Conservation (phyloP, 306 rosid genomes). For the Pyrus communis region DNA sequence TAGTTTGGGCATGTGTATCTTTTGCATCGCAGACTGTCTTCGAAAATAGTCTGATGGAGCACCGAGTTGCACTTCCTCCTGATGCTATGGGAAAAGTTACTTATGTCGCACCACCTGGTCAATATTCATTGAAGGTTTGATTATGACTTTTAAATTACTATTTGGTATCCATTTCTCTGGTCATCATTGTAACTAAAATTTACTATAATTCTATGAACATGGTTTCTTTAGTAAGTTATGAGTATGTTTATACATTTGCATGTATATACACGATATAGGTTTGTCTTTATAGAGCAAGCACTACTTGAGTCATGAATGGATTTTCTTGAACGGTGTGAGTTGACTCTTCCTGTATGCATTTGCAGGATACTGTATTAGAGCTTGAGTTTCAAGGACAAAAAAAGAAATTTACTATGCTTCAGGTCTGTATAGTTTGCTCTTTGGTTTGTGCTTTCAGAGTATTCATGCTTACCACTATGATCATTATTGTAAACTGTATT, state of each 20-base stretch:
- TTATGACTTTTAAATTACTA: neutral
- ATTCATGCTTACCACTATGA: neutral
- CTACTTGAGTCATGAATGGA: neutral
- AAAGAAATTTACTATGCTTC: constrained; percentile 94
- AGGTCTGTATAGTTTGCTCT: constrained; percentile 39
- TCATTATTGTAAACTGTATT: constrained; percentile 2
- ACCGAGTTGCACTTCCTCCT: constrained; percentile 86
- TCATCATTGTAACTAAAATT: neutral
- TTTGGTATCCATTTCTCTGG: neutral
- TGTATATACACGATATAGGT: neutral
- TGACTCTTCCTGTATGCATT: constrained; percentile 11
- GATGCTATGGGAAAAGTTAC: constrained; percentile 96
- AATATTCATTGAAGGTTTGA: constrained; percentile 83
- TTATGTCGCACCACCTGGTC: constrained; percentile 85
- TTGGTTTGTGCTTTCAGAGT: constrained; percentile 17
- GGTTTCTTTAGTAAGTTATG: neutral
- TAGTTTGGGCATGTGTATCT: constrained; percentile 16
- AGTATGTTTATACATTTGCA: neutral
- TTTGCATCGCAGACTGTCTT: constrained; percentile 58
- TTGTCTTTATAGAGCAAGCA: neutral
- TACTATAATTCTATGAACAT: neutral
- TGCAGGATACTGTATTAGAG: constrained; percentile 92
- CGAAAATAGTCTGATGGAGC: constrained; percentile 91
- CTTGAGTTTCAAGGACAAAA: constrained; percentile 98
- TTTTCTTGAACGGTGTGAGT: neutral